These are phyloP conservation scores for Ceriops decandra DNA, from an alignment of 345 rosid genomes.

Conservation along the genomic window DNA sequence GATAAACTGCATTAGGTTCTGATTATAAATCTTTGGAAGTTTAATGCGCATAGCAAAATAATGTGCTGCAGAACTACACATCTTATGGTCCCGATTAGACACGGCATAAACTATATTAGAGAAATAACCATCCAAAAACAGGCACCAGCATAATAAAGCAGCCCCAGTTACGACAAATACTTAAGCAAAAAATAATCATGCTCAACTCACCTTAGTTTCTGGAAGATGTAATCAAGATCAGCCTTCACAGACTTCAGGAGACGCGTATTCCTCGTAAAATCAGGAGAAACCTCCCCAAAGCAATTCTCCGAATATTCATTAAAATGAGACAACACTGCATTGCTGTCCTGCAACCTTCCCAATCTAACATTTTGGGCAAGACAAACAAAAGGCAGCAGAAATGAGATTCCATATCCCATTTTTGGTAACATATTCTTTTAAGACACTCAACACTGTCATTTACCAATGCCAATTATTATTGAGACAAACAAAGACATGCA, in stretches of 20 bases:
- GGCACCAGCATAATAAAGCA: background rate
- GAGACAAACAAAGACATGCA: no score
- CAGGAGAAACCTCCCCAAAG: constrained; percentile 65
- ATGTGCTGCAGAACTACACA: no score
- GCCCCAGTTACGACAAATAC: background rate
- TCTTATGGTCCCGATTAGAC: no score
- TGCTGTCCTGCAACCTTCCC: constrained; percentile 96
- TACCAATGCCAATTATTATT: no score
- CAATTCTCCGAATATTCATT: constrained; percentile 84
- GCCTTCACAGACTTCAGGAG: constrained; percentile 72
- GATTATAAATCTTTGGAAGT: no score
- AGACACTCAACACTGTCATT: no score
- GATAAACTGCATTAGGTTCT: no score
- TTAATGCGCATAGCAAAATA: no score
- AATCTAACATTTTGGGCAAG: constrained; percentile 41
- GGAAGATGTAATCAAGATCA: constrained; percentile 88
- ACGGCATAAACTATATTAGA: no score
- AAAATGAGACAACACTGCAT: constrained; percentile 82
- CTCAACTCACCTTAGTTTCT: constrained; percentile 62
- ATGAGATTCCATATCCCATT: background rate
- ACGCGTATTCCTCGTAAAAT: constrained; percentile 62
- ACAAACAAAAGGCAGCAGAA: background rate
- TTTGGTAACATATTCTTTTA: no score
- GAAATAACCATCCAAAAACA: no score
- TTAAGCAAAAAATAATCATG: no score